Base-by-base conservation (phyloP, 495 filamentous ascomycete genomes). In the Haplographium delicatum region DNA sequence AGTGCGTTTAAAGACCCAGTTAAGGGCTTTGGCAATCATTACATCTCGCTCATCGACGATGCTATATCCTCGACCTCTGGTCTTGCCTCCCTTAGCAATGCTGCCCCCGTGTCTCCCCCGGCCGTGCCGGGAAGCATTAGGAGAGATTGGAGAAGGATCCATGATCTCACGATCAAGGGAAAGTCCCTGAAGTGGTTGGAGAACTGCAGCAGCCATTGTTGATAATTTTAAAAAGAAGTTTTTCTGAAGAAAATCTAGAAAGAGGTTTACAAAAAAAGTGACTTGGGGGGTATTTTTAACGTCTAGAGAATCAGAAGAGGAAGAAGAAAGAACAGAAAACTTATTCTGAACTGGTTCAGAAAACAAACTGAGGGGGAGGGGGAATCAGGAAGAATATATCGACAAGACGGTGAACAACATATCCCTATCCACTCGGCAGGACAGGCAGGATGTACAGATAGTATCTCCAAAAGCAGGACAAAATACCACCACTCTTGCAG, bases 71-170 rank as follows among this genome's bases (percentile, higher is more conserved):
- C 68, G 64, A 37, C 65, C 63, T 23, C 62, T 52, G 13, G 52
- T 51, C 50, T 65, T 70, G 49, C 58, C 61, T 44, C 63, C 65
- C 46, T 65, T 67, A 16, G 49, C 59, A 10, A 68, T 41, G 47
- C 69, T 73, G 55, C 69, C 68, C 8, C 64, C 69, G 44, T 61
- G 58, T 43, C 64, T 54, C 52, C 66, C 67, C 41, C 70, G 64
- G 40, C 70, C 70, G 61, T 73, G 70, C 35, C 70, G 68, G 34
- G 69, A 64, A 33, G 53, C 60, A 51, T 68, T 60, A 39, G 69
- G 65, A n/a, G 59, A 64, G 20, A 72, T 39, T 18, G 68, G 68
- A 40, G 69, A 72, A 18, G 70, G 70, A 10, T 65, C 63, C 39
- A 73, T 68, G 27, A 73, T 69, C 7, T 65, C 69, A 45, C 60